Base-by-base conservation (phyloP, 768 basidiomycete genomes). In the Paxillus involutus region DNA sequence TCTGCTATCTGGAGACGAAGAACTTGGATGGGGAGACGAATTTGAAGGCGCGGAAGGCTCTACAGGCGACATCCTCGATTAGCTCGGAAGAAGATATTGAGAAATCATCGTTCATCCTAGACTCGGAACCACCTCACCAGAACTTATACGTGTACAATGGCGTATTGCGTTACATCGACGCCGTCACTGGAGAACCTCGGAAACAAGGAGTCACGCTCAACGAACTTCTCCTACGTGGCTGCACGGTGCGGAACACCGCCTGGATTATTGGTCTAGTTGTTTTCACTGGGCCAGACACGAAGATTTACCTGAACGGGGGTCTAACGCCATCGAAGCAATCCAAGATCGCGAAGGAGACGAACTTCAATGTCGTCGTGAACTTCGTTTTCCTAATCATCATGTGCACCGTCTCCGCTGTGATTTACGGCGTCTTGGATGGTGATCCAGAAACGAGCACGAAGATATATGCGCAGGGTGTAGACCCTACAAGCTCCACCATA, bases 21-120 rank as follows among this genome's bases (percentile, higher is more conserved):
- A 98, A 98, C 66, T 73, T 98, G 51, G 96, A 98, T 62, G 96
- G 96, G 2, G 96, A 98, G 74, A 98, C 96, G 44, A 98, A 98
- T 68, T 75, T 98, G 62, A 99, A 99, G 73, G 85, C 87, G 6
- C 83, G 96, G 19, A 84, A 79, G 66, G 81, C 90, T 7, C 70
- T 94, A 47, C 83, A 78, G 45, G 91, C 88, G 1, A 96, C 95
- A 0, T 78, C 87, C 19, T 71, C 75, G 39, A 88, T 97, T 58
- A 67, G 75, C 12, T 87, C 86, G 2, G 96, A 98, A 66, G 94
- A 96, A 61, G 96, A 98, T 67, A 68, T 96, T 49, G 92, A 95
- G 62, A 87, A 88, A 53, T 84, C 90, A 0, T 79, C 85, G 1
- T 99, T 98, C 71, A 77, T 86, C 56, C 80, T 99, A 51, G 95